phyloP scores from a whole-genome alignment of 345 rosid genomes.

The Murraya koenigii region DNA sequence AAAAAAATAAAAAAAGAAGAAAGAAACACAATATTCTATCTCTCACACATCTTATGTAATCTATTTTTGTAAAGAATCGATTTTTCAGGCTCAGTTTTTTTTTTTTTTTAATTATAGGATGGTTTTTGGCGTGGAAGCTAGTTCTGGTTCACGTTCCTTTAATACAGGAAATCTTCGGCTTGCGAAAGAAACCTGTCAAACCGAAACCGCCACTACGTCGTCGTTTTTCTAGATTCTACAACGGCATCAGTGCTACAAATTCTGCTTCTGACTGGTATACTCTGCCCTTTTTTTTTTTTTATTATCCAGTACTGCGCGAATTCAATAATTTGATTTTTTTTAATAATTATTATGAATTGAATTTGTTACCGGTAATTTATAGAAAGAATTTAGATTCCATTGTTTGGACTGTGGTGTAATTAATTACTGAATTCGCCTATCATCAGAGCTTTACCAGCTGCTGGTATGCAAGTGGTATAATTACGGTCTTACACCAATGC shows the following conservation, averaged over 20 bases:
- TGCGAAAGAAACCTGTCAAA: constrained; percentile 48
- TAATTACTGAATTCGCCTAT: not conserved
- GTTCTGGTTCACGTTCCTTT: constrained; percentile 82
- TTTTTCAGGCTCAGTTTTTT: not conserved
- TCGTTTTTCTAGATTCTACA: constrained; percentile 54
- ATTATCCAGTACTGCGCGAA: not conserved
- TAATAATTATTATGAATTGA: not conserved
- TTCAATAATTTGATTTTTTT: not conserved
- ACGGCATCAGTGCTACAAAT: constrained; percentile 25
- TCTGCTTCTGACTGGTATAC: constrained; percentile 26
- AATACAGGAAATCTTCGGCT: constrained; percentile 81
- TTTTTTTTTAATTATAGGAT: constrained; percentile 38
- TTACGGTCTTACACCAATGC: not conserved
- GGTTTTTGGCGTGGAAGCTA: constrained; percentile 88
- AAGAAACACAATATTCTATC: no score
- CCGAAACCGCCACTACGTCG: constrained; percentile 51
- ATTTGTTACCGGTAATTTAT: not conserved
- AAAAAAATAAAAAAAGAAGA: no score
- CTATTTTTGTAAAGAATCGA: not conserved
- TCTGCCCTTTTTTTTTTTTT: not conserved
- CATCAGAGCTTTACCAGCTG: not conserved
- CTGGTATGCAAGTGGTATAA: not conserved
- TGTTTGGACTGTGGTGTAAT: not conserved
- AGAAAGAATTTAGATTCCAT: not conserved
- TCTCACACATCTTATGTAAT: not conserved